Evolutionary conservation across 106 monocot genomes (phyloP).

Genomic region (Gastrodia elata): DNA sequence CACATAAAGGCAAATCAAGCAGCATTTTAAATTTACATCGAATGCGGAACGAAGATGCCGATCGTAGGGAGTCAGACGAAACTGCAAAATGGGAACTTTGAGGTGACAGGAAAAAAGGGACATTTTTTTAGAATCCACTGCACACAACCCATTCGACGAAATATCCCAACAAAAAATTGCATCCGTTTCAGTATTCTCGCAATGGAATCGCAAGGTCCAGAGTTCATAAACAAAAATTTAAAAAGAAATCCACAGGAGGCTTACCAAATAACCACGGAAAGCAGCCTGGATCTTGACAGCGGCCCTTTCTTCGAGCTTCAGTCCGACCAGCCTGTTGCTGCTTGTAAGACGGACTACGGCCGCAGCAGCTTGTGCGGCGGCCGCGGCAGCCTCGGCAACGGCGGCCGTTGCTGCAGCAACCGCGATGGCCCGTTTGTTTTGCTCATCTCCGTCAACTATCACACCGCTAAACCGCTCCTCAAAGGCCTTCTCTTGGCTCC

Average conservation of each 20-base stretch:
- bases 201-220: background rate
- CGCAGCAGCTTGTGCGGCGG: constrained; percentile 68
- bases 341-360: constrained; percentile 77
- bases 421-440: constrained; percentile 37
- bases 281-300: constrained; percentile 79
- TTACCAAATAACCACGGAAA: constrained; percentile 80
- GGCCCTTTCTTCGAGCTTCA: constrained; percentile 41
- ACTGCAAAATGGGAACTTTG: constrained; percentile 22
- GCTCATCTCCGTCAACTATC: constrained; percentile 11
- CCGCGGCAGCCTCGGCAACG: constrained; percentile 76
- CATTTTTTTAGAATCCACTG: background rate
- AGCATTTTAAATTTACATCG: background rate
- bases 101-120: constrained; percentile 22
- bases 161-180: background rate
- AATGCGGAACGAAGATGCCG: background rate
- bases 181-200: background rate
- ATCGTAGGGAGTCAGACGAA: background rate
- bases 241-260: background rate
- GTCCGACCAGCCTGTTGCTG: constrained; percentile 25
- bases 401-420: constrained; percentile 52
- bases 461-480: constrained; percentile 9
- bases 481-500: constrained; percentile 5
- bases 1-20: background rate
- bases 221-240: background rate
- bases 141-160: background rate